Evolutionary conservation across 345 rosid species (phyloP).

Genomic region (Aquilaria sinensis): DNA sequence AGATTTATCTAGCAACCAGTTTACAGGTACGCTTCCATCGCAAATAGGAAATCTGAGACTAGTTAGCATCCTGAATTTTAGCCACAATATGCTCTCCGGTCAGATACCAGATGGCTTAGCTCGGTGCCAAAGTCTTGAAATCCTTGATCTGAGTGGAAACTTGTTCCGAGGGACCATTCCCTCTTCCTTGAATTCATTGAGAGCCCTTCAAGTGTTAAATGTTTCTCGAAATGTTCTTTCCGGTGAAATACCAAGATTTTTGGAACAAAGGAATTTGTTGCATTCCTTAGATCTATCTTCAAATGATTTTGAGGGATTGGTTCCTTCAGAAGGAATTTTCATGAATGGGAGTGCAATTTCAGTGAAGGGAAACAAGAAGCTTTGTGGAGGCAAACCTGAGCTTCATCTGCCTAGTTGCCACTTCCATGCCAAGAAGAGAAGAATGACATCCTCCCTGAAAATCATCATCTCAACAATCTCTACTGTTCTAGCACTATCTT

Average conservation of each 20-base stretch:
- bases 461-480: neutral
- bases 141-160: constrained; percentile 4
- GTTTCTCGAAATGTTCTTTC: constrained; percentile 28
- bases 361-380: constrained; percentile 25
- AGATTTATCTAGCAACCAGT: neutral
- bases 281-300: constrained; percentile 24
- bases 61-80: constrained; percentile 1
- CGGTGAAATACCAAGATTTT: constrained; percentile 19
- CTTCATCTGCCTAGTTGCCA: constrained; percentile 10
- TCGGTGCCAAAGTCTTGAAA: constrained; percentile 9
- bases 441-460: neutral
- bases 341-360: constrained; percentile 22
- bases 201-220: constrained; percentile 16
- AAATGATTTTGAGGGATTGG: constrained; percentile 34
- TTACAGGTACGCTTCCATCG: constrained; percentile 3
- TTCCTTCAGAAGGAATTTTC: constrained; percentile 31
- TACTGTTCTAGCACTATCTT: neutral
- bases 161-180: constrained; percentile 26
- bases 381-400: constrained; percentile 28
- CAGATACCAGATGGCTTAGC: constrained; percentile 17
- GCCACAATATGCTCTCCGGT: constrained; percentile 14
- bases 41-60: constrained; percentile 8
- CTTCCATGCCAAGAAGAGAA: neutral
- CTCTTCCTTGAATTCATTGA: constrained; percentile 17
- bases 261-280: neutral